Evolutionary conservation across 2,329 filamentous ascomycete genomes (phyloP).

Genomic region (Neonectria coccinea): DNA sequence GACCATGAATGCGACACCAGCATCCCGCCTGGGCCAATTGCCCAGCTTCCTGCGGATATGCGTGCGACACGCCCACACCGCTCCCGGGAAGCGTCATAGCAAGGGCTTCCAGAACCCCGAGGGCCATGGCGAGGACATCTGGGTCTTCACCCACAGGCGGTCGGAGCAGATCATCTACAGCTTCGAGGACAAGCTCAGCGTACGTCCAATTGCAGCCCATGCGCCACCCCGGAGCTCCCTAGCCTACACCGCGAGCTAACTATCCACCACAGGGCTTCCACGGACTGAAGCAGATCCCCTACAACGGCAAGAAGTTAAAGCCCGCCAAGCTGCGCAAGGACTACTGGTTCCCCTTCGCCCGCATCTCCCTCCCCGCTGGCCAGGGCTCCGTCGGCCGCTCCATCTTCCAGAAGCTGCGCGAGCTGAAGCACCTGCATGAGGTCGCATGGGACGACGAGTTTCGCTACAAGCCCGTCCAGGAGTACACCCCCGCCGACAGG

Average conservation of each 20-base stretch:
- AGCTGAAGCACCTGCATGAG: constrained; percentile 73
- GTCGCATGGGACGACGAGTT: constrained; percentile 68
- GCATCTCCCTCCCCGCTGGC: constrained; percentile 67
- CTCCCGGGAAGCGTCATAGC: constrained; percentile 37
- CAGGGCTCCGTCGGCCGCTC: constrained; percentile 66
- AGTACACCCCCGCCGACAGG: constrained; percentile 51
- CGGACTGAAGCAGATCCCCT: constrained; percentile 69
- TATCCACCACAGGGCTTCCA: constrained; percentile 51
- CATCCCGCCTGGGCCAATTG: constrained; percentile 55
- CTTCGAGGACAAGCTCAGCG: constrained; percentile 58
- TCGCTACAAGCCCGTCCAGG: constrained; percentile 53
- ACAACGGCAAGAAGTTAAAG: constrained; percentile 75
- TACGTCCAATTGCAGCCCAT: constrained; percentile 47
- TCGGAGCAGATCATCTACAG: constrained; percentile 66
- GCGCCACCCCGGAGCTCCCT: not conserved
- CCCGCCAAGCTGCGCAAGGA: constrained; percentile 74
- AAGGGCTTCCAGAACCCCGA: constrained; percentile 47
- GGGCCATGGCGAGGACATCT: constrained; percentile 69
- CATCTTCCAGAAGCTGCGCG: constrained; percentile 72
- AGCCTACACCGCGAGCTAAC: constrained; percentile 19
- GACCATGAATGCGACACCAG: constrained; percentile 54
- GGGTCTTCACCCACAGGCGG: constrained; percentile 64
- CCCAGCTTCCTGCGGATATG: constrained; percentile 56
- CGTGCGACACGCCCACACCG: constrained; percentile 54
- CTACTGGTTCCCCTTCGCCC: constrained; percentile 72